Percentiles rank a stretch among this genome's conserved stretches.
Conservation (phyloP, 2,329 filamentous ascomycete species). For the Sporothrix globosa region DNA sequence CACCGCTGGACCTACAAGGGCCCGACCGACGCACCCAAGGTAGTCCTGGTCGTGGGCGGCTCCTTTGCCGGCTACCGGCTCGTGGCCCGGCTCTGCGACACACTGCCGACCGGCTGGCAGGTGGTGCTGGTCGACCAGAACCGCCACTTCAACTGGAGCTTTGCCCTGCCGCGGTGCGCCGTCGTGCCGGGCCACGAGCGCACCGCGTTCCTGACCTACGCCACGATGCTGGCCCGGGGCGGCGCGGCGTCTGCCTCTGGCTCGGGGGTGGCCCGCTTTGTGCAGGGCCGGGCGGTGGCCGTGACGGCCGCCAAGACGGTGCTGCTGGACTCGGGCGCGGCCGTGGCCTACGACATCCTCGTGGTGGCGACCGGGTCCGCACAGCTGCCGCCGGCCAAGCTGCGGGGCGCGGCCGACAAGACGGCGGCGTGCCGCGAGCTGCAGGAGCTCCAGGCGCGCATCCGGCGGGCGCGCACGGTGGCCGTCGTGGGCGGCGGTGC, state of each 20-base stretch:
- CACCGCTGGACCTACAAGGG: constrained; percentile 34
- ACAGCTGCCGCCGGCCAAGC: constrained; percentile 51
- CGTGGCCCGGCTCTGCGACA: constrained; percentile 52
- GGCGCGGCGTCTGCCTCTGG: constrained; percentile 37
- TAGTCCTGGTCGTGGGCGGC: constrained; percentile 60
- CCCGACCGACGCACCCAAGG: constrained; percentile 41
- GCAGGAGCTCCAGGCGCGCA: constrained; percentile 50
- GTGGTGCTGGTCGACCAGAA: constrained; percentile 63
- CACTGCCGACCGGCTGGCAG: constrained; percentile 54
- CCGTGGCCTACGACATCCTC: constrained; percentile 58
- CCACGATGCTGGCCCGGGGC: constrained; percentile 45
- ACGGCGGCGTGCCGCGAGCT: constrained; percentile 50
- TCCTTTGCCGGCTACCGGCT: constrained; percentile 61
- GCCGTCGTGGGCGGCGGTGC: constrained; percentile 63
- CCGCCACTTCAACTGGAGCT: constrained; percentile 64
- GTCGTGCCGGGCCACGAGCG: constrained; percentile 60
- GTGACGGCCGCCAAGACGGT: background rate
- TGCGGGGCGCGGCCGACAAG: constrained; percentile 51
- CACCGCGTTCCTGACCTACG: constrained; percentile 64
- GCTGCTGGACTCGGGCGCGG: constrained; percentile 38
- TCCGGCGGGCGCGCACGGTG: constrained; percentile 49
- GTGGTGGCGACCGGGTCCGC: constrained; percentile 62
- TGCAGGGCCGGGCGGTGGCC: constrained; percentile 43
- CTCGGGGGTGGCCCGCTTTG: constrained; percentile 45
- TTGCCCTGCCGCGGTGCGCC: constrained; percentile 62